Base-by-base conservation (phyloP, 345 rosid genomes). In the Salix udensis region DNA sequence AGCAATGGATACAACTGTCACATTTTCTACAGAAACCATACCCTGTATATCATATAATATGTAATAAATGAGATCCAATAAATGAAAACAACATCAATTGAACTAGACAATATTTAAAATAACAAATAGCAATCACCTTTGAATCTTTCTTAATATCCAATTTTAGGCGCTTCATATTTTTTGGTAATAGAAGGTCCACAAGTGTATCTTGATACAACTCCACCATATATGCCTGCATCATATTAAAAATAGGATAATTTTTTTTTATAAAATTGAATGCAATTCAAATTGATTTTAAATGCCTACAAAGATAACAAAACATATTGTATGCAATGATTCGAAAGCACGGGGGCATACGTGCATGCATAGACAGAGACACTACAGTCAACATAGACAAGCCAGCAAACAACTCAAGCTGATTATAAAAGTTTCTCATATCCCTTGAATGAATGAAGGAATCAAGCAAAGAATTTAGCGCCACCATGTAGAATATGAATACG, bases 161-260 rank as follows among this genome's bases (percentile, higher is more conserved):
- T 78, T 89, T 96, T 79, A 85, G 65, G 23, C 90, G 93, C 81
- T 82, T 96, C 74, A 87, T 84, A 80, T 79, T 88, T 84, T 86
- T 96, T 65, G 96, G 91, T 53, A 91, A 80, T 52, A 96, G 70
- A 82, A 96, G 97, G 78, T 96, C 98, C 40, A 92, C 86, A 73
- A 96, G 92, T 19, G 90, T 92, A 80, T 96, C 99, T 84, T 96
- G 99, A 85, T 96, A 96, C 69, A 96, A 76, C 86, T 96, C 98
- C 81, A 96, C 96, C 92, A 96, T 92, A 73, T 91, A 96, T 65
- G 93, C 96, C 98, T 96, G 82, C 84, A 86, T 67, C 77, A 78
- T 71, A 42, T 30, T n/a, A 26, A 11, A 14, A 12, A 13, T 36
- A 75, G 5, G 37, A 5, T 23, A n/a, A 26, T 2, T 0, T 52